Evolutionary conservation across 345 rosid species (phyloP).

Genomic region (Anacardium occidentale): DNA sequence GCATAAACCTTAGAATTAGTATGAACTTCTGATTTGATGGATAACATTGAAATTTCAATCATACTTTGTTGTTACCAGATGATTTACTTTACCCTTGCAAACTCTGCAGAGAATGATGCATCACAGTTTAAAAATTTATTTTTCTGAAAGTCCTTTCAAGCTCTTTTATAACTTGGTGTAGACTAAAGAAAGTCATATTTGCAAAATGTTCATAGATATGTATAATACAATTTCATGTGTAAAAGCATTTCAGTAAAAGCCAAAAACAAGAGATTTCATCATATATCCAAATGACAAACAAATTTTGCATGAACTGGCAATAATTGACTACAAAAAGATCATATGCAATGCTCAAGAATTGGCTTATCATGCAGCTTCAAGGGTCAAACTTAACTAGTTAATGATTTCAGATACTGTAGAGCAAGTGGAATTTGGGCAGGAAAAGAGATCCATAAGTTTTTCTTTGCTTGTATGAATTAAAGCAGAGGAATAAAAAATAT

Average conservation of each 20-base stretch:
- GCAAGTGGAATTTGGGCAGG: background rate
- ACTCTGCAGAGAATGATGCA: background rate
- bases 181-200: background rate
- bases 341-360: background rate
- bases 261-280: background rate
- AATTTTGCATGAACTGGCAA: background rate
- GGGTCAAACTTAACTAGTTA: background rate
- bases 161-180: background rate
- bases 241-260: background rate
- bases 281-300: background rate
- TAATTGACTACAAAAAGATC: background rate
- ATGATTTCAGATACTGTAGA: background rate
- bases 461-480: background rate
- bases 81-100: background rate
- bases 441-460: background rate
- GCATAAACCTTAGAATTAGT: background rate
- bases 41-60: background rate
- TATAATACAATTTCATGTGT: background rate
- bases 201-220: background rate
- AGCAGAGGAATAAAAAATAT: background rate
- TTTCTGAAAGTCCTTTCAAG: background rate
- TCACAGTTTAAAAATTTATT: background rate
- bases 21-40: background rate
- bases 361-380: background rate
- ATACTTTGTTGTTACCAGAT: background rate